These are phyloP conservation scores for Petunia secreta DNA, from an alignment of 257 asterid genomes.

Conservation along the genomic window DNA sequence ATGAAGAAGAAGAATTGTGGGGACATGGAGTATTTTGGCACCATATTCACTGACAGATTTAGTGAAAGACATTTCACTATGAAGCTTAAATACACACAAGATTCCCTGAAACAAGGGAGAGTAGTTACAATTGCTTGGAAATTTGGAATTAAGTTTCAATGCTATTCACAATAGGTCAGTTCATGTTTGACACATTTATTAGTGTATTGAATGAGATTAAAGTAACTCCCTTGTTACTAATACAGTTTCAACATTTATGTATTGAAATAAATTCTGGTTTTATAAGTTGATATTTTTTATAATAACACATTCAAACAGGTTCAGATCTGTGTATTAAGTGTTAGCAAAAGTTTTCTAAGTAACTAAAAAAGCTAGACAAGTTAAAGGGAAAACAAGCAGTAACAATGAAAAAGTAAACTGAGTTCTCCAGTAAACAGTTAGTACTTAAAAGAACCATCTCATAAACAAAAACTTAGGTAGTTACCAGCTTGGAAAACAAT, in stretches of 20 bases:
- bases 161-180: neutral
- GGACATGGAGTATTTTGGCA: neutral
- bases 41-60: slow-evolving; percentile 14
- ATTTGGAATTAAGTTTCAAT: slow-evolving; percentile 4
- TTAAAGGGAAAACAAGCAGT: neutral
- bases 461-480: neutral
- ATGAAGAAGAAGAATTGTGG: neutral
- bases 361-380: slow-evolving; percentile 3
- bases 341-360: neutral
- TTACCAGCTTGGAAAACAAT: neutral
- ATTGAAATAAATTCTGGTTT: neutral
- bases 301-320: neutral
- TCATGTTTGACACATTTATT: slow-evolving; percentile 11
- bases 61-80: neutral
- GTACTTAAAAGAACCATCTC: neutral
- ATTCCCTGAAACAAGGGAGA: neutral
- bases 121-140: slow-evolving; percentile 9
- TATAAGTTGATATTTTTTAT: neutral
- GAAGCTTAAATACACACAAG: slow-evolving; percentile 6
- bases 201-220: neutral
- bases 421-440: neutral
- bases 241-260: slow-evolving; percentile 16
- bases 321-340: neutral
- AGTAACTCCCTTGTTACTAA: neutral
- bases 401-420: neutral